These are phyloP conservation scores for Marasmius tenuissimus DNA, from an alignment of 1,284 basidiomycete species.

Conservation along the genomic window DNA sequence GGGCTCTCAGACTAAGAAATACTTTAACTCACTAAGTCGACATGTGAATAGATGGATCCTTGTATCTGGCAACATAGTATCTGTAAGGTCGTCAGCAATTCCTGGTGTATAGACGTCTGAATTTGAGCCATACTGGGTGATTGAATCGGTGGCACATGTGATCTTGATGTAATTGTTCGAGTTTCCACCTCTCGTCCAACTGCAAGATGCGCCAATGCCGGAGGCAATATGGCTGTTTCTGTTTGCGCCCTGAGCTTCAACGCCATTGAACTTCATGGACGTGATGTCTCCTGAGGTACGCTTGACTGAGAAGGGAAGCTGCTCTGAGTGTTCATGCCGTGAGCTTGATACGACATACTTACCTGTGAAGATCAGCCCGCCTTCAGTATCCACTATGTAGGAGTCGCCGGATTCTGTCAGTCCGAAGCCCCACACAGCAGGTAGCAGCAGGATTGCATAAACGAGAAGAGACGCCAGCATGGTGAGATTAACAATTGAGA, in stretches of 20 bases:
- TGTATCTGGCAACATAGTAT: slow-evolving; percentile 34
- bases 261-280: slow-evolving; percentile 34
- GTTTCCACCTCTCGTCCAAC: slow-evolving; percentile 26
- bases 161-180: slow-evolving; percentile 34
- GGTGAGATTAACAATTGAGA: neutral
- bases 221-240: slow-evolving; percentile 33
- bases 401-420: slow-evolving; percentile 13
- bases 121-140: slow-evolving; percentile 26
- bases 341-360: neutral
- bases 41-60: slow-evolving; percentile 35
- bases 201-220: slow-evolving; percentile 33
- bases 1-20: neutral
- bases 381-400: slow-evolving; percentile 15
- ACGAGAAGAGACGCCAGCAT: slow-evolving; percentile 1
- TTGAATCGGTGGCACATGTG: slow-evolving; percentile 30
- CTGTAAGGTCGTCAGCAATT: slow-evolving; percentile 12
- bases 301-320: slow-evolving; percentile 22
- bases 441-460: slow-evolving; percentile 6
- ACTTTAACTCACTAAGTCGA: slow-evolving; percentile 31
- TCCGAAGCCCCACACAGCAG: slow-evolving; percentile 11
- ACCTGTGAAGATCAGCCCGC: slow-evolving; percentile 18
- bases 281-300: slow-evolving; percentile 31
- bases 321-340: neutral
- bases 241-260: slow-evolving; percentile 22
- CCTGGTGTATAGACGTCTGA: neutral